These are phyloP conservation scores for Erigeron canadensis DNA, from an alignment of 129 eudicot genomes.

Conservation along the genomic window DNA sequence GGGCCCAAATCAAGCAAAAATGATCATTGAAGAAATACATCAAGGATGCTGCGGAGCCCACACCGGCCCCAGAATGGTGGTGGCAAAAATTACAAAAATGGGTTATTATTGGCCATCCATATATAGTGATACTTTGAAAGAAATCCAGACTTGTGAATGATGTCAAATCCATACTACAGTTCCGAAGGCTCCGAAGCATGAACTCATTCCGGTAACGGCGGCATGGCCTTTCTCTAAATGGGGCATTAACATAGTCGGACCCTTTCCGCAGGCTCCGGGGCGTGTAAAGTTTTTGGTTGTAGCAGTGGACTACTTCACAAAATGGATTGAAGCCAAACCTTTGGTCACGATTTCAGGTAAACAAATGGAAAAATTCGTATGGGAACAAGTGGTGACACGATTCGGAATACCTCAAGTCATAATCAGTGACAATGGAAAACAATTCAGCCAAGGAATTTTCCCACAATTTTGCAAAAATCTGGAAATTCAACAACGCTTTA, in stretches of 20 bases:
- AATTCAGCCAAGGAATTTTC: too few species aligned
- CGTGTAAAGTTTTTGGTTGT: background rate
- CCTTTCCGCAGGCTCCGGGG: background rate
- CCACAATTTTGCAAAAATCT: too few species aligned
- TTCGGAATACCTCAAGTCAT: too few species aligned
- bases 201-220: background rate
- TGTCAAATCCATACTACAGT: background rate
- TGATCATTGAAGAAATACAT: background rate
- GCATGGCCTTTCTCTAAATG: background rate
- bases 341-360: background rate
- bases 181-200: background rate
- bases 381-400: too few species aligned
- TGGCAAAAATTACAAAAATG: background rate
- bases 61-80: background rate
- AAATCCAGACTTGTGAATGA: background rate
- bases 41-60: background rate
- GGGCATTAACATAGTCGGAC: background rate
- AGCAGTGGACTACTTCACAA: background rate
- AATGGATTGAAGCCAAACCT: background rate
- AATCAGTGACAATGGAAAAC: too few species aligned
- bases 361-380: too few species aligned
- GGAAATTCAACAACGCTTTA: too few species aligned
- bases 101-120: too few species aligned
- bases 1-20: background rate
- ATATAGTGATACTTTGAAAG: background rate